Evolutionary conservation across 148 eudicot species (phyloP).

Genomic region (Vaccinium macrocarpon): DNA sequence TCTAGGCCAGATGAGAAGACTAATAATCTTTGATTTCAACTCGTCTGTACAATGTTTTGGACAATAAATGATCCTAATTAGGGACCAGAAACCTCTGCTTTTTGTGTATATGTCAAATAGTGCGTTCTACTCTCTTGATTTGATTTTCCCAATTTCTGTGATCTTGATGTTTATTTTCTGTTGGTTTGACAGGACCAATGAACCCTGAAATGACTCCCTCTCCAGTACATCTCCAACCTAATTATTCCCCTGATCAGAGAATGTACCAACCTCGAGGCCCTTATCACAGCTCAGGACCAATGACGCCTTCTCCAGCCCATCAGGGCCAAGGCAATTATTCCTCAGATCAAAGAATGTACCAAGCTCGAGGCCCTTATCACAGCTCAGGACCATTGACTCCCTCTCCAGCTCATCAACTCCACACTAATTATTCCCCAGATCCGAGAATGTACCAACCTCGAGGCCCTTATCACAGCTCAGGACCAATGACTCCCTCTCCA

Average conservation of each 20-base stretch:
- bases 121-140: neutral
- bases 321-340: conserved; percentile 32
- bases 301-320: conserved; percentile 28
- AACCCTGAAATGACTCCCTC: conserved; percentile 30
- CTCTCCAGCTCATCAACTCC: conserved; percentile 30
- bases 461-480: conserved; percentile 24
- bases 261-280: conserved; percentile 36
- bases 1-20: neutral
- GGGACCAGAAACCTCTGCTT: neutral
- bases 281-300: conserved; percentile 18
- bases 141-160: neutral
- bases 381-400: conserved; percentile 24
- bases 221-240: conserved; percentile 30
- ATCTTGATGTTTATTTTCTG: neutral
- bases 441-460: conserved; percentile 36
- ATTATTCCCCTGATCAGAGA: conserved; percentile 33
- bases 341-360: conserved; percentile 34
- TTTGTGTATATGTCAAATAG: neutral
- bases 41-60: neutral
- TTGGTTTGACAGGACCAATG: conserved; percentile 34
- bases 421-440: conserved; percentile 29
- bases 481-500: conserved; percentile 26
- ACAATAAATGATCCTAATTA: neutral
- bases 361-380: conserved; percentile 30
- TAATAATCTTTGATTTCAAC: neutral